phyloP scores from a whole-genome alignment of 768 basidiomycete species.

The Xerocomus brunneocitrinus region DNA sequence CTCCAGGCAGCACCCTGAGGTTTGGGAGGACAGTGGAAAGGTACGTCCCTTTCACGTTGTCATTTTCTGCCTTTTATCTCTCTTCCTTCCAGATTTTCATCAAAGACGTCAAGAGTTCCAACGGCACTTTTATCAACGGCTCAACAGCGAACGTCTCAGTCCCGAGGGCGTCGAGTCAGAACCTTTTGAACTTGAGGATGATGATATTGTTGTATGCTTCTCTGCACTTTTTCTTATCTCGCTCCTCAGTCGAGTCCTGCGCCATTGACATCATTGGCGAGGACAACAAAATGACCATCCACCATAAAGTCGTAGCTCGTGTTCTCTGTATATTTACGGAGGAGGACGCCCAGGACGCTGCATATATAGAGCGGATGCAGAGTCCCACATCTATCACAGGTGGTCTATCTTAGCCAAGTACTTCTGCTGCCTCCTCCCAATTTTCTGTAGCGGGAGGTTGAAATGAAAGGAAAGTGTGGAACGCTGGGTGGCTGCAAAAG shows the following conservation, averaged over 20 bases:
- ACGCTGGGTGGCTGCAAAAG: too few relatives aligned
- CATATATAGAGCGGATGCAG: slow-evolving; percentile 66
- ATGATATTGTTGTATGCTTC: slow-evolving; percentile 86
- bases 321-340: slow-evolving; percentile 85
- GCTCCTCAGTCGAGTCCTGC: slow-evolving; percentile 2
- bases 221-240: not conserved
- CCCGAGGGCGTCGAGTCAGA: slow-evolving; percentile 88
- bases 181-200: slow-evolving; percentile 89
- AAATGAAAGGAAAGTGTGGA: too few relatives aligned
- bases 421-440: slow-evolving; percentile 24
- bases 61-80: slow-evolving; percentile 10
- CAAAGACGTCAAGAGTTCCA: slow-evolving; percentile 97
- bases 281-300: slow-evolving; percentile 96
- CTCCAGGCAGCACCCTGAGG: slow-evolving; percentile 92
- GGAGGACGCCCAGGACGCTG: slow-evolving; percentile 75
- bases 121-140: slow-evolving; percentile 95
- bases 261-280: slow-evolving; percentile 94
- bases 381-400: slow-evolving; percentile 29
- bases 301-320: slow-evolving; percentile 97
- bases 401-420: slow-evolving; percentile 32
- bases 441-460: slow-evolving; percentile 27
- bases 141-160: slow-evolving; percentile 69
- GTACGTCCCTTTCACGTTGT: slow-evolving; percentile 36
- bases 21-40: slow-evolving; percentile 93
- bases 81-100: slow-evolving; percentile 75